Base-by-base conservation (phyloP, 768 basidiomycete genomes). In the Dacryopinax spathularia region DNA sequence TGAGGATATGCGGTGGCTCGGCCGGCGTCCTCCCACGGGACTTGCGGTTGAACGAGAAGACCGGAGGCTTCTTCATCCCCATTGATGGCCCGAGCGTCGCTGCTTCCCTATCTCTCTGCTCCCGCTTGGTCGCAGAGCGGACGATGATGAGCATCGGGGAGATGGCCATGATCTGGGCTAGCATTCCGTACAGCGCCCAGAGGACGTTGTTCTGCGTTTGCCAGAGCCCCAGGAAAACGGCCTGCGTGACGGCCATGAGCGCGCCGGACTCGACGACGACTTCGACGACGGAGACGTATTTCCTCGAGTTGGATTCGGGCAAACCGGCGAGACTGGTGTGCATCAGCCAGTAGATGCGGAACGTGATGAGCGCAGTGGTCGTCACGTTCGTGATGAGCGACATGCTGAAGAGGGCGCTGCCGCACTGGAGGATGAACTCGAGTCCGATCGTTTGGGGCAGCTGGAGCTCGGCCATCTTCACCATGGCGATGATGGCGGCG, bases 351-450 rank as follows among this genome's bases (percentile, higher is more conserved):
- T 27, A 56, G 48, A 56, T 56, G 6, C 48, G 48, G 48, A 56
- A 56, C 5, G 48, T 56, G 48, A 56, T 56, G 13, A 56, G 48
- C 48, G 48, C 48, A 18, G 48, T 56, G 13, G 48, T 56, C 25
- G 48, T 56, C 25, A 56, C 48, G 48, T 56, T 56, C 25, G 48
- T 56, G 48, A 56, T 56, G 25, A 56, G 29, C 5, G 48, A 56
- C 48, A 56, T 56, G 48, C 48, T 56, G 48, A 56, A 56, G 48
- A 56, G 48, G 25, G 48, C 48, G 18, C 48, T 56, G 29, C 48
- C 48, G 48, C 48, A 56, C 48, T 56, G 13, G 13, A 56, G 48
- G 25, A 56, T 56, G 13, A 56, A 20, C 48, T 56, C 13, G 48
- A 56, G 48, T 9, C 48, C 48, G 25, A 27, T 56, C 13, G 25